phyloP scores from a whole-genome alignment of 495 filamentous ascomycete genomes.

The Aspergillus coremiiformis region DNA sequence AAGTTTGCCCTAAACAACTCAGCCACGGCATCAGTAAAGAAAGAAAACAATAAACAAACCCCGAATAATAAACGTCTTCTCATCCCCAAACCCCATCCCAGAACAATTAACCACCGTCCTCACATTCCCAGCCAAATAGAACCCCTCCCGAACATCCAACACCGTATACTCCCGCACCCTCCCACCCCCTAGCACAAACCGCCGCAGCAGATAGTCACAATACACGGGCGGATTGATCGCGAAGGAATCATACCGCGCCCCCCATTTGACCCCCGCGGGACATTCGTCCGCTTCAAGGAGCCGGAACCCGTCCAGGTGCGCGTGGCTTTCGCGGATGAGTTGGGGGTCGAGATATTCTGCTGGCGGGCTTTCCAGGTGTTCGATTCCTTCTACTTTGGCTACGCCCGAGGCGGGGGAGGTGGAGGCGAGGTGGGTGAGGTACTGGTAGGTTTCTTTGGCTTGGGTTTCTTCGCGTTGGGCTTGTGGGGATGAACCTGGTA shows the following conservation, averaged over 20 bases:
- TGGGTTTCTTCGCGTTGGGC: slow-evolving; percentile 41
- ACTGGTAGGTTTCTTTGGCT: slow-evolving; percentile 43
- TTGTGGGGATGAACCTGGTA: slow-evolving; percentile 39
- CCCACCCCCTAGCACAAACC: slow-evolving; percentile 46
- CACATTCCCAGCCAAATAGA: slow-evolving; percentile 29
- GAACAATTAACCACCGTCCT: slow-evolving; percentile 53
- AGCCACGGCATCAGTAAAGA: background rate
- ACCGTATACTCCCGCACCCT: slow-evolving; percentile 37
- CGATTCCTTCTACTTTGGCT: slow-evolving; percentile 45
- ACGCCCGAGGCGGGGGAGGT: slow-evolving; percentile 46
- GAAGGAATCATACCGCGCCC: slow-evolving; percentile 49
- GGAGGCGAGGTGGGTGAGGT: slow-evolving; percentile 37
- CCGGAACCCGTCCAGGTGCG: slow-evolving; percentile 39
- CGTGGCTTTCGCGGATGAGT: slow-evolving; percentile 21
- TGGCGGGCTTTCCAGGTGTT: slow-evolving; percentile 51
- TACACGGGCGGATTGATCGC: slow-evolving; percentile 59
- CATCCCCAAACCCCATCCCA: slow-evolving; percentile 47
- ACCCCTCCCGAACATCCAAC: slow-evolving; percentile 41
- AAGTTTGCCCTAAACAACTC: slow-evolving; percentile 29
- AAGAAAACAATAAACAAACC: slow-evolving; percentile 24
- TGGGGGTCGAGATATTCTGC: slow-evolving; percentile 33
- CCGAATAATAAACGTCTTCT: slow-evolving; percentile 47
- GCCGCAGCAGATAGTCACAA: slow-evolving; percentile 46
- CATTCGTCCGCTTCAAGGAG: slow-evolving; percentile 30
- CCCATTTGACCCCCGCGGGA: slow-evolving; percentile 45